These are phyloP conservation scores for Hemisphaericaspora lyxosophila DNA, from an alignment of 1,139 yeast species.

Conservation along the genomic window DNA sequence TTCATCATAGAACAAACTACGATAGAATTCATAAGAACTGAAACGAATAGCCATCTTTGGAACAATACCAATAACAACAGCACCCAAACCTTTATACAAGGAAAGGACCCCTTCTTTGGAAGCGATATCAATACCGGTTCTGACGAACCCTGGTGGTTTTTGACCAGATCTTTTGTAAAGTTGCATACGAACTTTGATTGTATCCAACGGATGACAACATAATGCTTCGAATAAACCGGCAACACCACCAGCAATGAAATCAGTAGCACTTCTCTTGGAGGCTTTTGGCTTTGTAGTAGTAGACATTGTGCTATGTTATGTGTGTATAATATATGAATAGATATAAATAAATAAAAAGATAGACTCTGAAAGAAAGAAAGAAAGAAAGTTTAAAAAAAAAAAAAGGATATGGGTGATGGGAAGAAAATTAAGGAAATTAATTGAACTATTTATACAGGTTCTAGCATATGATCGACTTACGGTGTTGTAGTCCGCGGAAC, in stretches of 20 bases:
- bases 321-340: slow-evolving; percentile 2
- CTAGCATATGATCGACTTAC: slow-evolving; percentile 1
- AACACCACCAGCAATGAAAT: slow-evolving; percentile 92
- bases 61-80: slow-evolving; percentile 94
- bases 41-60: slow-evolving; percentile 98
- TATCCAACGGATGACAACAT: slow-evolving; percentile 93
- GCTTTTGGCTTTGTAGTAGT: slow-evolving; percentile 17
- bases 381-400: neutral
- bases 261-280: slow-evolving; percentile 55
- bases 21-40: slow-evolving; percentile 88
- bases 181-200: slow-evolving; percentile 97
- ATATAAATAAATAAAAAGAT: neutral
- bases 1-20: slow-evolving; percentile 62
- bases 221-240: slow-evolving; percentile 97
- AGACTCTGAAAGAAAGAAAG: neutral
- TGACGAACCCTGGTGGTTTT: slow-evolving; percentile 81
- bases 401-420: no score
- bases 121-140: slow-evolving; percentile 78
- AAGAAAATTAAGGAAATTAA: slow-evolving; percentile 2
- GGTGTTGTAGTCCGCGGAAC: no score
- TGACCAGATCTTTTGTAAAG: slow-evolving; percentile 62
- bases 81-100: slow-evolving; percentile 92
- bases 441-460: slow-evolving; percentile 4
- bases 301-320: slow-evolving; percentile 14
- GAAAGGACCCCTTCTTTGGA: slow-evolving; percentile 82